Percentiles rank a stretch among this genome's conserved stretches.
Conservation (phyloP, 1,139 yeast genomes). For the Nakaseomyces bracarensis region DNA sequence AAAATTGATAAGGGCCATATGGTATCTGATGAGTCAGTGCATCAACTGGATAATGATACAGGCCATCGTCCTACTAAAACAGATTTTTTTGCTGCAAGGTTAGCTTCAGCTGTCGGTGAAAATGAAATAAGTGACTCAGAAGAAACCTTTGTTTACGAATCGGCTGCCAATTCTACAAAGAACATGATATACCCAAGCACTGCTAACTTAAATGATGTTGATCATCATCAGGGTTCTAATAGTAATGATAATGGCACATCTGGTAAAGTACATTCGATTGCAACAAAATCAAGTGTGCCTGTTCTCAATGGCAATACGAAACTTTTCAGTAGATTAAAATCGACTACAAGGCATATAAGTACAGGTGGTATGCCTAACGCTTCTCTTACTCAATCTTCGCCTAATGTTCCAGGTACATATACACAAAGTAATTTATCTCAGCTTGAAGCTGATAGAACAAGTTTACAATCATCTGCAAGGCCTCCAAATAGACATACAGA, state of each 20-base stretch:
- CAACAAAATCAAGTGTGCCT: conserved; percentile 30
- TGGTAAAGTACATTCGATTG: conserved; percentile 11
- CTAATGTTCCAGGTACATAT: conserved; percentile 8
- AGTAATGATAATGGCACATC: conserved; percentile 15
- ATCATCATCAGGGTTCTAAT: conserved; percentile 8
- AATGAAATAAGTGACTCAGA: conserved; percentile 80
- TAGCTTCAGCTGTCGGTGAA: conserved; percentile 91
- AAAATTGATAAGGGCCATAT: conserved; percentile 4
- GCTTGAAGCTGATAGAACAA: conserved; percentile 18
- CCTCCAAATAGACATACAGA: conserved; percentile 16
- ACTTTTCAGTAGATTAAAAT: conserved; percentile 26
- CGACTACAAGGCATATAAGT: conserved; percentile 28
- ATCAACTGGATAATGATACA: conserved; percentile 8
- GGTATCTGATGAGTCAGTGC: conserved; percentile 7
- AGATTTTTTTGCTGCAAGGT: conserved; percentile 86
- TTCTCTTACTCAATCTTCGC: conserved; percentile 2
- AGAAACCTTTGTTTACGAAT: conserved; percentile 88
- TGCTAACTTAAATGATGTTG: conserved; percentile 10
- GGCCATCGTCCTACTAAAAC: conserved; percentile 48
- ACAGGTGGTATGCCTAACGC: conserved; percentile 25
- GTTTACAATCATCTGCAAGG: conserved; percentile 16
- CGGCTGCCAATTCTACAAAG: conserved; percentile 36
- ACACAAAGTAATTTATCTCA: conserved; percentile 5
- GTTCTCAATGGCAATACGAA: conserved; percentile 27
- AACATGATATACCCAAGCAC: conserved; percentile 28